Evolutionary conservation across 192 early-diverging fungal species (phyloP).

Genomic region (Podila clonocystis): DNA sequence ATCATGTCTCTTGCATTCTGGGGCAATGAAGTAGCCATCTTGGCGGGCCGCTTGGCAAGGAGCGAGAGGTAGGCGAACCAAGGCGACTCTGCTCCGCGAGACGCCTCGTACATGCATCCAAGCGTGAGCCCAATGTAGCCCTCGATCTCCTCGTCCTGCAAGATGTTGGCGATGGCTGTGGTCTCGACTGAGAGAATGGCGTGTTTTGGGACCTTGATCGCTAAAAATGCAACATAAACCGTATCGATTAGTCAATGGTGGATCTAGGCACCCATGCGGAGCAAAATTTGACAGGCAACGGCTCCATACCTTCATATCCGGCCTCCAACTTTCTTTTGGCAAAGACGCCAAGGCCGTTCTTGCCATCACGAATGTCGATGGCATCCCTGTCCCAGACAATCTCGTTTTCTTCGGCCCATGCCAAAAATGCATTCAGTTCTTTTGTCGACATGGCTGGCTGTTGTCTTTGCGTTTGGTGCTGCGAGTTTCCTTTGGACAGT

Average conservation of each 20-base stretch:
- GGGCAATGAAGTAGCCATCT: slow-evolving; percentile 79
- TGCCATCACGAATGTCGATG: slow-evolving; percentile 58
- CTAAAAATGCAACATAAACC: background rate
- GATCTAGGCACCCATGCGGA: background rate
- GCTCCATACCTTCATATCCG: slow-evolving; percentile 26
- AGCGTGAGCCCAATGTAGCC: slow-evolving; percentile 79
- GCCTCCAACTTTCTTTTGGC: slow-evolving; percentile 36
- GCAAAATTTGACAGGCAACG: background rate
- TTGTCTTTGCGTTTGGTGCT: too few species aligned
- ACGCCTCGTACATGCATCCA: slow-evolving; percentile 83
- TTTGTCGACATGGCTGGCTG: background rate
- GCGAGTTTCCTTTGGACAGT: too few species aligned
- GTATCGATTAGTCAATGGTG: background rate
- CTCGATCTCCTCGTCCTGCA: slow-evolving; percentile 67
- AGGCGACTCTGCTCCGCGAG: slow-evolving; percentile 69
- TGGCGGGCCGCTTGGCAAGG: slow-evolving; percentile 51
- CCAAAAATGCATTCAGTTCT: slow-evolving; percentile 34
- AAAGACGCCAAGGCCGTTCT: slow-evolving; percentile 50
- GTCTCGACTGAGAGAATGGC: slow-evolving; percentile 77
- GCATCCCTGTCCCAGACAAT: slow-evolving; percentile 66
- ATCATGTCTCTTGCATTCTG: slow-evolving; percentile 67
- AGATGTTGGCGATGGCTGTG: slow-evolving; percentile 78
- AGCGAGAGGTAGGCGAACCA: slow-evolving; percentile 83
- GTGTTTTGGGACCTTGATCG: slow-evolving; percentile 81
- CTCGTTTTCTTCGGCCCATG: slow-evolving; percentile 64